phyloP scores from a whole-genome alignment of 306 rosid species.

The Medicago truncatula region DNA sequence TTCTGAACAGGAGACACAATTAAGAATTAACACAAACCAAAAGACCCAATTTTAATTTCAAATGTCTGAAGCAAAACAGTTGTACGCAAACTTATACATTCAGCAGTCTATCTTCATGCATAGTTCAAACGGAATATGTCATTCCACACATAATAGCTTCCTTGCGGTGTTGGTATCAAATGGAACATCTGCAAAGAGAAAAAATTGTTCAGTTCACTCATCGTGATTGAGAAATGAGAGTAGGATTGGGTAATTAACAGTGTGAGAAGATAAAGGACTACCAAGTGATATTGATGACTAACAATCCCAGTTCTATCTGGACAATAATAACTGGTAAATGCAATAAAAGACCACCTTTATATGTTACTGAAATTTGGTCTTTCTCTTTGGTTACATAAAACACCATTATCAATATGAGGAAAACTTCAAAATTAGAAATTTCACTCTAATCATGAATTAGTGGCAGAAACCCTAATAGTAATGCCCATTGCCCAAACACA shows the following conservation, averaged over 20 bases:
- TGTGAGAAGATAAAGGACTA: neutral
- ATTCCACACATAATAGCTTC: constrained; percentile 86
- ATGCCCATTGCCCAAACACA: neutral
- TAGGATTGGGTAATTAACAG: neutral
- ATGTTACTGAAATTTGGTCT: neutral
- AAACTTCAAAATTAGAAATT: constrained; percentile 1
- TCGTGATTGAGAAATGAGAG: neutral
- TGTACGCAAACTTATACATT: constrained; percentile 40
- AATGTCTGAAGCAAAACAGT: constrained; percentile 46
- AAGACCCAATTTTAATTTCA: constrained; percentile 45
- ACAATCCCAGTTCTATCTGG: neutral
- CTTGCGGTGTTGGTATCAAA: constrained; percentile 90
- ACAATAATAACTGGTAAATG: neutral
- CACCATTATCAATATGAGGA: neutral
- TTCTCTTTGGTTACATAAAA: neutral
- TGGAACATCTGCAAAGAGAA: constrained; percentile 87
- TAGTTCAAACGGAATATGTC: constrained; percentile 96
- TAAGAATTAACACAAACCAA: constrained; percentile 51
- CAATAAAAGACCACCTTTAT: constrained; percentile 14
- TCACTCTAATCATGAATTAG: neutral
- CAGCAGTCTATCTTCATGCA: constrained; percentile 57
- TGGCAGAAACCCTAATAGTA: neutral
- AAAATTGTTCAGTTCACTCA: constrained; percentile 19
- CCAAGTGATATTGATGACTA: neutral
- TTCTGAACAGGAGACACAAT: constrained; percentile 39